phyloP scores from a whole-genome alignment of 495 filamentous ascomycete genomes.

The Hypoxylon trugodes region DNA sequence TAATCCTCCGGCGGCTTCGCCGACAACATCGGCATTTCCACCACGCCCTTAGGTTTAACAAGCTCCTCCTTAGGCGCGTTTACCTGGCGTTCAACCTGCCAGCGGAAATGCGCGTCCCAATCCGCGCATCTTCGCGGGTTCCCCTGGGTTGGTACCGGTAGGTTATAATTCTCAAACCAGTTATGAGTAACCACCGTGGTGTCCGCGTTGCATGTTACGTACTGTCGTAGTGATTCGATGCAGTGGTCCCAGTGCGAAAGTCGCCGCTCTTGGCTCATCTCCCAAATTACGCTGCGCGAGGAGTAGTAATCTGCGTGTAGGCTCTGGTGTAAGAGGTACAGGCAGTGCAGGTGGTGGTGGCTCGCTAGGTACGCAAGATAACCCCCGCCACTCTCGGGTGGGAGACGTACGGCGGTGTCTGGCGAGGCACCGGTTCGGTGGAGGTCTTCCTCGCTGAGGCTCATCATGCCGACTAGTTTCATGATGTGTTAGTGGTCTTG shows the following conservation, averaged over 20 bases:
- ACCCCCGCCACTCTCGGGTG: constrained; percentile 1
- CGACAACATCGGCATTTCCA: neutral
- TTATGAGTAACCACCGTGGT: constrained; percentile 13
- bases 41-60: neutral
- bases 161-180: neutral
- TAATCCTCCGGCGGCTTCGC: neutral
- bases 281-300: neutral
- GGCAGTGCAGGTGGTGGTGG: constrained; percentile 13
- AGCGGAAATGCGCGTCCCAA: constrained; percentile 14
- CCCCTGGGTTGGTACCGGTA: neutral
- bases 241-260: constrained; percentile 22
- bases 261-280: neutral
- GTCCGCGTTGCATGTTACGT: constrained; percentile 13
- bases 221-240: constrained; percentile 14
- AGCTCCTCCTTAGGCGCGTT: neutral
- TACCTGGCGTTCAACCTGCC: neutral
- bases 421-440: neutral
- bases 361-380: constrained; percentile 8
- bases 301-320: constrained; percentile 2
- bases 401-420: constrained; percentile 1
- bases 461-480: constrained; percentile 4
- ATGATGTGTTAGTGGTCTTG: neutral
- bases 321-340: constrained; percentile 14
- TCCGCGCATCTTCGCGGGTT: constrained; percentile 14
- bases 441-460: constrained; percentile 3